Conservation (phyloP, 805 yeast species). For the Cephaloascus albidus region DNA sequence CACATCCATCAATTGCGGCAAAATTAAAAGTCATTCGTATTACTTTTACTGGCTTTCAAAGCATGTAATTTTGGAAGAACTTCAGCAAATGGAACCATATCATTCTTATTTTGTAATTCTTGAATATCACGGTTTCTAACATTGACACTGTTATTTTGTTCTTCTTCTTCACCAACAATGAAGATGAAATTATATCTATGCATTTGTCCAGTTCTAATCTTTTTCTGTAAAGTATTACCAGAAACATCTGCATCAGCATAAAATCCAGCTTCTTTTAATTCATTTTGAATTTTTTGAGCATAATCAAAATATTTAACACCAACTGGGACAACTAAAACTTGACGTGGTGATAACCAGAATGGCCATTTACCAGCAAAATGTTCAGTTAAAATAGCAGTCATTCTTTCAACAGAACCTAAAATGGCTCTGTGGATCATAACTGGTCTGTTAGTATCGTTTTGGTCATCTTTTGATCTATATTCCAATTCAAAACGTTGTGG, state of each 20-base stretch:
- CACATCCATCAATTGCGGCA: no score
- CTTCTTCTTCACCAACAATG: constrained; percentile 95
- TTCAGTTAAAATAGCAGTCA: constrained; percentile 97
- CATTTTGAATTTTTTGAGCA: constrained; percentile 72
- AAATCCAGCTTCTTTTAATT: constrained; percentile 65
- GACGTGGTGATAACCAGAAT: constrained; percentile 99
- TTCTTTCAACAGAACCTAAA: constrained; percentile 96
- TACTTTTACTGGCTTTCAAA: constrained; percentile 68
- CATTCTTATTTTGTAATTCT: constrained; percentile 89
- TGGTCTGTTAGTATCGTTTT: constrained; percentile 68
- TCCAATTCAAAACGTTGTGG: constrained; percentile 90
- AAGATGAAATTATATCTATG: constrained; percentile 92
- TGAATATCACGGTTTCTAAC: constrained; percentile 94
- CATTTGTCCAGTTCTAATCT: constrained; percentile 94
- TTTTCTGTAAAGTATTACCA: constrained; percentile 96
- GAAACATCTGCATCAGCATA: constrained; percentile 88
- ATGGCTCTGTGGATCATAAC: constrained; percentile 99
- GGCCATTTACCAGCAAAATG: constrained; percentile 99
- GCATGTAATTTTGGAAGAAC: constrained; percentile 61
- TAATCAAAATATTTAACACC: constrained; percentile 89
- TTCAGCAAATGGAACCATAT: constrained; percentile 60
- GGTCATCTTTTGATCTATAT: constrained; percentile 52
- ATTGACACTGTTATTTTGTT: constrained; percentile 70
- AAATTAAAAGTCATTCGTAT: no score
- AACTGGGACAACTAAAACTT: constrained; percentile 91